Conservation (phyloP, 305 asterid species). For the Withania somnifera region DNA sequence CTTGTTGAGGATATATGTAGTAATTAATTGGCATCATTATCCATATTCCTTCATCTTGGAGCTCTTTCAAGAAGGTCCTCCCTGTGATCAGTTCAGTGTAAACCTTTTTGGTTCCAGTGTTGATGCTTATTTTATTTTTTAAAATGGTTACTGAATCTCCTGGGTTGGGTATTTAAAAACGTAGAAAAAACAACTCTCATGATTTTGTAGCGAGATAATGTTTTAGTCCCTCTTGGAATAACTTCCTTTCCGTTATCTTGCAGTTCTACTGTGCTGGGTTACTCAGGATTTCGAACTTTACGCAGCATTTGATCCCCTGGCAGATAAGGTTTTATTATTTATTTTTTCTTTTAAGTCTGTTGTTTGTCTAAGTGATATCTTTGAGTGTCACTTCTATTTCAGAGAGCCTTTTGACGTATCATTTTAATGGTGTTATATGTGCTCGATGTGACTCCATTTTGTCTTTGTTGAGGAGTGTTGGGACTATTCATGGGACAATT, state of each 20-base stretch:
- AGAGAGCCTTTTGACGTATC: not conserved
- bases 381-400: not conserved
- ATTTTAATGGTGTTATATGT: not conserved
- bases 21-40: not conserved
- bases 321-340: constrained; percentile 68
- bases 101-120: not conserved
- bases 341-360: not conserved
- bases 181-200: not conserved
- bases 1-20: not conserved
- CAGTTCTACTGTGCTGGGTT: constrained; percentile 98
- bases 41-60: not conserved
- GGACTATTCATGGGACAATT: not conserved
- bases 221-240: not conserved
- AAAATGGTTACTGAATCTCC: not conserved
- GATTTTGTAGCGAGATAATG: not conserved
- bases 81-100: not conserved
- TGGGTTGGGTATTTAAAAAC: not conserved
- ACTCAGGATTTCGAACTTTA: constrained; percentile 93
- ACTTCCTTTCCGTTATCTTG: constrained; percentile 1
- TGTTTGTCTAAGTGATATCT: not conserved
- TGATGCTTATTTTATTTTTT: not conserved
- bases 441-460: not conserved
- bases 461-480: not conserved
- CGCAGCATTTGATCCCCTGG: constrained; percentile 98
- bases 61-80: not conserved